These are phyloP conservation scores for Phytomonas sp. DNA, from an alignment of 208 protist species.

Conservation along the genomic window DNA sequence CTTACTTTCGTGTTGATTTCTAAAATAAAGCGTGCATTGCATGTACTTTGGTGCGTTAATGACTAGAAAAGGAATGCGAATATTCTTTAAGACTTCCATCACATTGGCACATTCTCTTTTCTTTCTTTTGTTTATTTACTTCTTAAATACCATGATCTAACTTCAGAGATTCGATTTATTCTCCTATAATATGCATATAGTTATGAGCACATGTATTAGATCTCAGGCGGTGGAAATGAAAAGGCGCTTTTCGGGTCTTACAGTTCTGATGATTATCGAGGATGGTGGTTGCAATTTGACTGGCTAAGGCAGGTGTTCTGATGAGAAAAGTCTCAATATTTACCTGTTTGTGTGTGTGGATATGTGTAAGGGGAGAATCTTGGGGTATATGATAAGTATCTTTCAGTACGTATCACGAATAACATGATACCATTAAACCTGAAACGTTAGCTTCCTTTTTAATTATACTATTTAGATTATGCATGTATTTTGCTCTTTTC, in stretches of 20 bases:
- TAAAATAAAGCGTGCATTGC: slow-evolving; percentile 12
- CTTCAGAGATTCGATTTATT: slow-evolving; percentile 4
- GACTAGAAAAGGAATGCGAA: not conserved
- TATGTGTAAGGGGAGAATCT: not conserved
- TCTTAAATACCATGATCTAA: not conserved
- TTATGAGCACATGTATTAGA: not conserved
- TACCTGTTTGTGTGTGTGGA: not conserved
- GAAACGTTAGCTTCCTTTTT: not conserved
- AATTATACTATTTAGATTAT: not conserved
- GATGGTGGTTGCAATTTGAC: not conserved
- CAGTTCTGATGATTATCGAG: not conserved
- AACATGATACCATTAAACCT: not conserved
- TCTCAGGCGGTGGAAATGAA: not conserved
- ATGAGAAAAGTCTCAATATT: not conserved
- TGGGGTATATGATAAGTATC: not conserved
- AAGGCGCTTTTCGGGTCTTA: not conserved
- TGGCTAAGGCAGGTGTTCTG: not conserved
- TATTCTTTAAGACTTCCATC: not conserved
- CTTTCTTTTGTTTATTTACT: slow-evolving; percentile 10
- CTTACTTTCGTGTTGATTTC: slow-evolving; percentile 68
- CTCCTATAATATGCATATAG: not conserved
- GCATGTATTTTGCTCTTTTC: not conserved
- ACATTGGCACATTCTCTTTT: slow-evolving; percentile 5
- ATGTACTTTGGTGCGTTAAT: not conserved
- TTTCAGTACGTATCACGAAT: not conserved